Conservation (phyloP, 148 eudicot genomes). For the Spergularia bocconei region DNA sequence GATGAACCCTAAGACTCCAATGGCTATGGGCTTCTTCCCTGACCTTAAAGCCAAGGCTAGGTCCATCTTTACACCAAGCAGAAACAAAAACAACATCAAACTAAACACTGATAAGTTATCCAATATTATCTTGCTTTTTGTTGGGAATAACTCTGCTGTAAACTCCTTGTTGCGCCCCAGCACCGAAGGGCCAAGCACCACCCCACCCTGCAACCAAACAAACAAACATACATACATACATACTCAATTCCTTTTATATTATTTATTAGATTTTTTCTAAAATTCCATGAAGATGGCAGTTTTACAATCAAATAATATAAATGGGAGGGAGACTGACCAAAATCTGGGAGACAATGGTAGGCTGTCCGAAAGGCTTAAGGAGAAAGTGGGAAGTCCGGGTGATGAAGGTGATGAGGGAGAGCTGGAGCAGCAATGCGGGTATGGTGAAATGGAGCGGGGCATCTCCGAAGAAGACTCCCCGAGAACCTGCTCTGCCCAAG, state of each 20-base stretch:
- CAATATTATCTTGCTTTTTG: slow-evolving; percentile 26
- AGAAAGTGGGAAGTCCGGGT: slow-evolving; percentile 30
- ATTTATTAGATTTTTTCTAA: no score
- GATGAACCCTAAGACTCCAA: slow-evolving; percentile 38
- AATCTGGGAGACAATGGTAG: slow-evolving; percentile 39
- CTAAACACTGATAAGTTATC: slow-evolving; percentile 43
- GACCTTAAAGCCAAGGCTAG: slow-evolving; percentile 31
- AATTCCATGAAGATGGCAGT: no score
- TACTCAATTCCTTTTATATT: no score
- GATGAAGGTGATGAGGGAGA: slow-evolving; percentile 34
- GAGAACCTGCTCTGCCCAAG: slow-evolving; percentile 23
- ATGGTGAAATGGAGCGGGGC: slow-evolving; percentile 30
- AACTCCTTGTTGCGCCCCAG: slow-evolving; percentile 34
- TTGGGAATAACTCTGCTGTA: slow-evolving; percentile 31
- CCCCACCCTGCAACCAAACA: slow-evolving; percentile 38
- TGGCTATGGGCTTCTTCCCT: slow-evolving; percentile 44
- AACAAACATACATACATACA: no score
- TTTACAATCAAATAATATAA: no score
- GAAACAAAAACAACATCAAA: slow-evolving; percentile 41
- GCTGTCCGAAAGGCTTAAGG: slow-evolving; percentile 39
- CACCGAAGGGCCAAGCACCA: slow-evolving; percentile 44
- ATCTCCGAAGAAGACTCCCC: slow-evolving; percentile 35
- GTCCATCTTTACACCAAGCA: slow-evolving; percentile 47
- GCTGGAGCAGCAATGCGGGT: slow-evolving; percentile 36
- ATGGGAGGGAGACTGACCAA: slow-evolving; percentile 15